Conservation (phyloP, 768 basidiomycete species). For the Kwoniella newhampshirensis region DNA sequence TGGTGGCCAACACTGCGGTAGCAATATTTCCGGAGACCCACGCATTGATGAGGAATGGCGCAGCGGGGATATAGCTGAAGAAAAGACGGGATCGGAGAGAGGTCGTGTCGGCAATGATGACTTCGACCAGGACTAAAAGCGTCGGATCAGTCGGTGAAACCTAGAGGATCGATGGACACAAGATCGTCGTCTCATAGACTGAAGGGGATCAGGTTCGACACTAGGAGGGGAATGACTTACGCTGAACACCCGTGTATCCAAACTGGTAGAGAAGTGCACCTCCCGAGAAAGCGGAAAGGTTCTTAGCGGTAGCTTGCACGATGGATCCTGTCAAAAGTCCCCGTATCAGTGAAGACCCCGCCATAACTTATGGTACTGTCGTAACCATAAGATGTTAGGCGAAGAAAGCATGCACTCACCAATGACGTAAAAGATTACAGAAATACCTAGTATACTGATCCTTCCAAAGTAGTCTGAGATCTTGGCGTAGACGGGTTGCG, state of each 20-base stretch:
- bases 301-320: slow-evolving; percentile 39
- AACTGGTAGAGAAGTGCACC: slow-evolving; percentile 50
- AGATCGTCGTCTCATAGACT: not conserved
- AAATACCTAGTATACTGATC: slow-evolving; percentile 37
- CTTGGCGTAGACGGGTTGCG: slow-evolving; percentile 41
- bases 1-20: slow-evolving; percentile 20
- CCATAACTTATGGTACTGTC: no score
- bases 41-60: slow-evolving; percentile 50
- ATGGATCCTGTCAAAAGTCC: slow-evolving; percentile 45
- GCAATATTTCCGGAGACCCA: slow-evolving; percentile 50
- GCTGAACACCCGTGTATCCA: slow-evolving; percentile 39
- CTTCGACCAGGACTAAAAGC: slow-evolving; percentile 36
- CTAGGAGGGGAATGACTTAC: slow-evolving; percentile 7
- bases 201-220: slow-evolving; percentile 24
- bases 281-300: slow-evolving; percentile 41
- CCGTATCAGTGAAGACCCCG: no score
- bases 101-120: slow-evolving; percentile 51
- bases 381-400: not conserved
- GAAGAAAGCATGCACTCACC: slow-evolving; percentile 25
- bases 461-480: slow-evolving; percentile 51
- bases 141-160: not conserved
- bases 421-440: slow-evolving; percentile 45
- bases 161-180: not conserved
- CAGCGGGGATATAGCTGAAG: slow-evolving; percentile 49
- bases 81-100: slow-evolving; percentile 44